Evolutionary conservation across 768 basidiomycete genomes (phyloP), one percentile per base, ranked within the genome.

Genomic region (Candolleomyces aberdarensis): DNA sequence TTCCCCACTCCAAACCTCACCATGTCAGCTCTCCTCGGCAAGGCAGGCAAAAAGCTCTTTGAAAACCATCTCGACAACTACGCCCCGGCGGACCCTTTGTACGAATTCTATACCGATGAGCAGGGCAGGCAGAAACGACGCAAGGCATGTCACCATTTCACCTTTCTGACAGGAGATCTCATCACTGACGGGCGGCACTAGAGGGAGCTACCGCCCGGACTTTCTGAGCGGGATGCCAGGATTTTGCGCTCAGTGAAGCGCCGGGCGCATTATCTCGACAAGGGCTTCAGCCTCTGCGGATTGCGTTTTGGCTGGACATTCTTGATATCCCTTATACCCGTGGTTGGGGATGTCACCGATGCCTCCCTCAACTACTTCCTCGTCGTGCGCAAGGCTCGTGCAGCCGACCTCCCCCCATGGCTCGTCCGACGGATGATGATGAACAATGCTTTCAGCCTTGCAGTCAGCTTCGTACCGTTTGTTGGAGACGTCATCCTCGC

Each of bases 251-350:
- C 86, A 19, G 85, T 97, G 36, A 85, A 91, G 67, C 79, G 81
- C 39, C 80, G 93, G 6, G 94, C 93, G 1, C 91, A 91, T 66
- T 85, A 88, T 70, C 87, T 97, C 58, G 95, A 97, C 76, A 94
- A 92, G 72, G 87, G 91, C 2, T 92, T 97, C 78, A 78, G 70
- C 47, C 32, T 96, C 1, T 89, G 87, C 62, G 93, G 95, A 10
- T 69, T 96, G 57, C 84, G 85, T 13, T 94, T 96, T 62, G 95
- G 95, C 0, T 95, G 89, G 88, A 85, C 92, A 0, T 90, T 93
- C 74, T 71, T 92, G 67, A 89, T 94, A 70, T 88, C 88, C 0
- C 78, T 91, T 17, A 70, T 94, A 49, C 92, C 92, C 8, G 74
- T 86, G 40, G 80, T 83, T 0, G 92, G 92, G 15, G 88, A 91